phyloP scores from a whole-genome alignment of 805 yeast species.

The Vanderwaltozyma tropicalis region DNA sequence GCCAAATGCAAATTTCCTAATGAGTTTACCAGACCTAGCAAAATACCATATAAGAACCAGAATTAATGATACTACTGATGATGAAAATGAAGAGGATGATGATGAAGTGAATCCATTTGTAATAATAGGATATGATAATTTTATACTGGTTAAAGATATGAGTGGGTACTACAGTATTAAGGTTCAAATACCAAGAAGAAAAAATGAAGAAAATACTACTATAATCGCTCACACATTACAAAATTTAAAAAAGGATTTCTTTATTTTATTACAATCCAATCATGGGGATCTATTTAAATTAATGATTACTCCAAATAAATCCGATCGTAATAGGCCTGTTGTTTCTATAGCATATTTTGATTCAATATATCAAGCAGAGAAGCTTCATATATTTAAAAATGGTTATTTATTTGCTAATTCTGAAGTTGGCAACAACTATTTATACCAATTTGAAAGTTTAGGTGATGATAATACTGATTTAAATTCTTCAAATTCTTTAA shows the following conservation, averaged over 20 bases:
- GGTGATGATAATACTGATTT: conserved; percentile 45
- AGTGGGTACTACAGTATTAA: conserved; percentile 28
- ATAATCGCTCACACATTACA: conserved; percentile 57
- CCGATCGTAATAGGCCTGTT: conserved; percentile 27
- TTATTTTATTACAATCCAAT: conserved; percentile 58
- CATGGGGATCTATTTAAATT: conserved; percentile 71
- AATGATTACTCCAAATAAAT: conserved; percentile 37
- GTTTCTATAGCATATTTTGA: conserved; percentile 64
- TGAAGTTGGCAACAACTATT: conserved; percentile 48
- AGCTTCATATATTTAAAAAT: conserved; percentile 52
- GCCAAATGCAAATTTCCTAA: conserved; percentile 37
- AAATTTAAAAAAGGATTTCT: conserved; percentile 48
- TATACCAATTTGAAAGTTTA: conserved; percentile 71
- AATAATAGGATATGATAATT: conserved; percentile 49
- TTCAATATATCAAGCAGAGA: conserved; percentile 49
- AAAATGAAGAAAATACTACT: conserved; percentile 14
- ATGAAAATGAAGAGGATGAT: conserved; percentile 40
- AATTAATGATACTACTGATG: conserved; percentile 1
- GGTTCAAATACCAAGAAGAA: conserved; percentile 49
- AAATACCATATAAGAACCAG: conserved; percentile 14
- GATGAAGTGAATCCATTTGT: conserved; percentile 39
- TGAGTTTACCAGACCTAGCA: conserved; percentile 51
- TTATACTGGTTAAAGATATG: conserved; percentile 41
- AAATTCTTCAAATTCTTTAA: conserved; percentile 22
- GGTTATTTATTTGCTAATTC: conserved; percentile 68